phyloP scores from a whole-genome alignment of 2,329 filamentous ascomycete genomes.

The Colletotrichum horii region DNA sequence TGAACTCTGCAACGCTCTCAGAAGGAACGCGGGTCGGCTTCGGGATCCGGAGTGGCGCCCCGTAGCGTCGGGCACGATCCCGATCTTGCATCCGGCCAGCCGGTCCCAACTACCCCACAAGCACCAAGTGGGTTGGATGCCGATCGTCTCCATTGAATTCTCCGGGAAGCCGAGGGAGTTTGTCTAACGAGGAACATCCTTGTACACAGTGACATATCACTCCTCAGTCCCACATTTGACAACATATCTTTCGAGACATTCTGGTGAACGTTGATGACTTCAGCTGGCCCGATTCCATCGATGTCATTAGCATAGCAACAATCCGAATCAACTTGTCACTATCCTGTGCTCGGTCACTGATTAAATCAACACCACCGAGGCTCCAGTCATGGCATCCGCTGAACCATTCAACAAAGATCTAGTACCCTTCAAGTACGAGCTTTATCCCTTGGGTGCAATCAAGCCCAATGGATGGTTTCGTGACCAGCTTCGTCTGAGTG shows the following conservation, averaged over 20 bases:
- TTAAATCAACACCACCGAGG: neutral
- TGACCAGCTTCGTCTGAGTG: constrained; percentile 53
- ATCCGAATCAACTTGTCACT: neutral
- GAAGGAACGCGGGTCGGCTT: no score
- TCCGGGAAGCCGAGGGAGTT: neutral
- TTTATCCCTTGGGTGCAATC: constrained; percentile 53
- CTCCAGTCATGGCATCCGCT: neutral
- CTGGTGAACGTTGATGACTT: neutral
- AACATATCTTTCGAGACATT: neutral
- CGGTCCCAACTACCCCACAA: neutral
- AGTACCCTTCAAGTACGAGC: constrained; percentile 38
- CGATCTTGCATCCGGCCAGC: neutral
- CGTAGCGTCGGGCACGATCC: constrained; percentile 1
- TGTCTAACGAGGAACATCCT: neutral
- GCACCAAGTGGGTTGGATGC: neutral
- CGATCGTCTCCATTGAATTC: neutral
- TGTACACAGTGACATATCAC: neutral
- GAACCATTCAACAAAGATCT: constrained; percentile 16
- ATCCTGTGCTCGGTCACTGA: neutral
- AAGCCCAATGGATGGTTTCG: constrained; percentile 56
- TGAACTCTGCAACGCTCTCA: no score
- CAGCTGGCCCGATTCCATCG: neutral
- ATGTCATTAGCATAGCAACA: neutral
- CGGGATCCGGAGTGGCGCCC: neutral
- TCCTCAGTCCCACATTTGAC: neutral